A percentile compares a stretch with the other conserved stretches of the same genome.
Conservation (phyloP, 2,329 filamentous ascomycete species). For the Xylariaceae sp. region DNA sequence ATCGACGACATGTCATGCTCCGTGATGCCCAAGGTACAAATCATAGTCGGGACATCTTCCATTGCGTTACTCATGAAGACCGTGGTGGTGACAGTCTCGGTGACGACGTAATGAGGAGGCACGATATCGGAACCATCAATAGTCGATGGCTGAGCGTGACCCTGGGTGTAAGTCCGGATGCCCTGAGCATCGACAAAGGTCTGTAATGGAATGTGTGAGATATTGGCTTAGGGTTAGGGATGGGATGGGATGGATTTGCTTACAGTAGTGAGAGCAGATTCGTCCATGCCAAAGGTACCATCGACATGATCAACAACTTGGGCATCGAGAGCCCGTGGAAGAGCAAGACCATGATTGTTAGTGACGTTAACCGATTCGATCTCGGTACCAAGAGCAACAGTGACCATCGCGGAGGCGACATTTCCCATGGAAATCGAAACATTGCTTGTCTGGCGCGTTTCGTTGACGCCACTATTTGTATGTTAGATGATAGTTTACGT, state of each 20-base stretch:
- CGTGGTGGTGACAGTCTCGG: neutral
- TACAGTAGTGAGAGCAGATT: neutral
- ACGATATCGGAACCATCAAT: slow-evolving; percentile 8
- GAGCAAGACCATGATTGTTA: too few species aligned
- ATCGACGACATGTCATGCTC: neutral
- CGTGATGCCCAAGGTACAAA: neutral
- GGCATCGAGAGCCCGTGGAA: too few species aligned
- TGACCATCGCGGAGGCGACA: too few species aligned
- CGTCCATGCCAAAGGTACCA: too few species aligned
- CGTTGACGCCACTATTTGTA: slow-evolving; percentile 3
- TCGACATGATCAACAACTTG: too few species aligned
- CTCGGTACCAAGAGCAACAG: too few species aligned
- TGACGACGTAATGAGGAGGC: neutral
- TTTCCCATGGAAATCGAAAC: slow-evolving; percentile 9
- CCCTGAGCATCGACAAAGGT: neutral
- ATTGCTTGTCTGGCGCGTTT: slow-evolving; percentile 7
- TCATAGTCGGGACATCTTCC: neutral
- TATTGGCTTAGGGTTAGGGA: neutral
- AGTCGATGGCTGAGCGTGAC: neutral
- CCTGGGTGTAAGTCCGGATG: slow-evolving; percentile 5
- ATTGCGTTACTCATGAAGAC: neutral
- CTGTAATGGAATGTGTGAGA: too few species aligned
- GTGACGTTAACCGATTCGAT: neutral
- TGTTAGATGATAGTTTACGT: neutral
- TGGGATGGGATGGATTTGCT: neutral